These are phyloP conservation scores for Podospora bellae-mahoneyi DNA, from an alignment of 495 filamentous ascomycete species.

Conservation along the genomic window DNA sequence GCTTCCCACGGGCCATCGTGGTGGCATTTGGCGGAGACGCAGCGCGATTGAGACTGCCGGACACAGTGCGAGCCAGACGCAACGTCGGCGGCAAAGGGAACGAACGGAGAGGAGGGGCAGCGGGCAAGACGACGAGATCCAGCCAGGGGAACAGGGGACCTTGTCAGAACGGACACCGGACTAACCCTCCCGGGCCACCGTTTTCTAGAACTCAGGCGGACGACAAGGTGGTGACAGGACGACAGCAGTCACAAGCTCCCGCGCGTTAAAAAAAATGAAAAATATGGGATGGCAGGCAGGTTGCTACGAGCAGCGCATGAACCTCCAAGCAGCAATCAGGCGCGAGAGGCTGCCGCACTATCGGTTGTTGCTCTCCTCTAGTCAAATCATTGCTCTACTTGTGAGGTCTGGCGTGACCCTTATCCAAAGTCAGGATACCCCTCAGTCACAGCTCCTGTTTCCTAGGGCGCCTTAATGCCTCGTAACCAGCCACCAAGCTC, in stretches of 20 bases:
- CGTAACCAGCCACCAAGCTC: neutral
- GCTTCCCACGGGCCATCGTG: conserved; percentile 7
- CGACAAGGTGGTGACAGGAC: neutral
- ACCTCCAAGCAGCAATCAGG: neutral
- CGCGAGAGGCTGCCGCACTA: conserved; percentile 18
- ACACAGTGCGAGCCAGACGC: conserved; percentile 24
- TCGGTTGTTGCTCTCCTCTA: conserved; percentile 10
- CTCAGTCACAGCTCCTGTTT: conserved; percentile 2
- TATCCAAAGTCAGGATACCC: neutral
- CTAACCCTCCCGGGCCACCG: conserved; percentile 6
- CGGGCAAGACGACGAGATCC: neutral
- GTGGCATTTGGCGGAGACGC: conserved; percentile 14
- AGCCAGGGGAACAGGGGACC: conserved; percentile 2
- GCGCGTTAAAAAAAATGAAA: neutral
- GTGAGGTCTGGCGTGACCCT: conserved; percentile 12
- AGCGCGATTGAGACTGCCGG: conserved; percentile 22
- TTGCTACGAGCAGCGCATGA: neutral
- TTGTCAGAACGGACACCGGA: neutral
- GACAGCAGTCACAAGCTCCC: neutral
- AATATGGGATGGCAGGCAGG: neutral
- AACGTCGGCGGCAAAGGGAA: conserved; percentile 8
- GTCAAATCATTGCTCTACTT: conserved; percentile 10
- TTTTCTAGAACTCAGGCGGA: neutral
- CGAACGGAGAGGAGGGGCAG: conserved; percentile 7
- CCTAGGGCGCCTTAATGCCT: neutral